Evolutionary conservation across 2,329 filamentous ascomycete genomes (phyloP).

Genomic region (Aspergillus quadrilineatus): DNA sequence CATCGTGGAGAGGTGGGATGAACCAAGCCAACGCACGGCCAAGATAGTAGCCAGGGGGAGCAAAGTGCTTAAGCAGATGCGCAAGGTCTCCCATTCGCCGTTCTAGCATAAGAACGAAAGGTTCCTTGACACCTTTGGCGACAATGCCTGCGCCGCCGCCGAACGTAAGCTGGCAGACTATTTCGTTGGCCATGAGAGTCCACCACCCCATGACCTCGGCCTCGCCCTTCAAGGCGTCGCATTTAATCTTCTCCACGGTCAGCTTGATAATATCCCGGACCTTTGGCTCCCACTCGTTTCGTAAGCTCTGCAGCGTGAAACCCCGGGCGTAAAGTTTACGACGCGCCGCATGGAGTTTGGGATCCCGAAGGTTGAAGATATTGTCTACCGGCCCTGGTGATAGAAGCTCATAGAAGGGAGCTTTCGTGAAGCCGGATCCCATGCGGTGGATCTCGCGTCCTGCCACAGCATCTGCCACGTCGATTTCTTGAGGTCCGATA

Average conservation of each 20-base stretch:
- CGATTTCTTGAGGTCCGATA: constrained; percentile 24
- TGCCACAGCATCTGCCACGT: background rate
- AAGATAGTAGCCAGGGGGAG: background rate
- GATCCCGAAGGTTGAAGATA: constrained; percentile 2
- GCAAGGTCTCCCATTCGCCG: constrained; percentile 4
- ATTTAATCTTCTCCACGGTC: background rate
- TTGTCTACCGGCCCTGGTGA: constrained; percentile 1
- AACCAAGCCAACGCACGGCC: background rate
- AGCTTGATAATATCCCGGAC: background rate
- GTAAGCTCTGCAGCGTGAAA: background rate
- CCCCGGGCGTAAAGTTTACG: constrained; percentile 1
- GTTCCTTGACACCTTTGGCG: constrained; percentile 2
- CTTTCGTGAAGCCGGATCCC: constrained; percentile 1
- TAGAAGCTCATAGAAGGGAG: background rate
- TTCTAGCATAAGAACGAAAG: constrained; percentile 5
- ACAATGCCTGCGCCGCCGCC: background rate
- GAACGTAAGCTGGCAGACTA: constrained; percentile 1
- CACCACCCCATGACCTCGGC: constrained; percentile 3
- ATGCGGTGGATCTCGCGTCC: constrained; percentile 4
- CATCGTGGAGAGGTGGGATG: background rate
- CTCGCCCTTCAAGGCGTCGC: background rate
- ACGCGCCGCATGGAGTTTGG: constrained; percentile 1
- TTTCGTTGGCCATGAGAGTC: constrained; percentile 6
- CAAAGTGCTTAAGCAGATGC: constrained; percentile 5
- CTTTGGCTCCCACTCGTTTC: background rate